Evolutionary conservation across 495 filamentous ascomycete species (phyloP).

Genomic region (Pseudevernia furfuracea): DNA sequence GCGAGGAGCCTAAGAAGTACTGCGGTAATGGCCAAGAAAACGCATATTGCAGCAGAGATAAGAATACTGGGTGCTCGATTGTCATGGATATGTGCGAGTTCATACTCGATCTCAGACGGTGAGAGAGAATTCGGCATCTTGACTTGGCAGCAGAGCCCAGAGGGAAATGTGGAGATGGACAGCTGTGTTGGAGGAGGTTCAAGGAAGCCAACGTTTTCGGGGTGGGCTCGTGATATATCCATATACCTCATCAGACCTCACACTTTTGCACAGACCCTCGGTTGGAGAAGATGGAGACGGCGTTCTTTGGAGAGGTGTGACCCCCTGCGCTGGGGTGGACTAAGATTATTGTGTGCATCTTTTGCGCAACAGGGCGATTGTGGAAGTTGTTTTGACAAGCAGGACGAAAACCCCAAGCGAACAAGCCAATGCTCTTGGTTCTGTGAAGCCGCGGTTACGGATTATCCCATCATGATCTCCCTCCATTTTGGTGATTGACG

Average conservation of each 20-base stretch:
- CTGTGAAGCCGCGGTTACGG: neutral
- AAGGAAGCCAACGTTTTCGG: neutral
- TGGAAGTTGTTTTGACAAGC: too few species aligned
- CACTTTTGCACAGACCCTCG: neutral
- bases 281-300: neutral
- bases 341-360: neutral
- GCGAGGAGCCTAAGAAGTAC: slow-evolving; percentile 5
- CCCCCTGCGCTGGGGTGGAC: neutral
- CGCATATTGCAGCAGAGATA: slow-evolving; percentile 3
- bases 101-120: slow-evolving; percentile 9
- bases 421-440: neutral
- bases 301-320: neutral
- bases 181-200: neutral
- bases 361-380: too few species aligned
- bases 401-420: neutral
- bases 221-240: neutral
- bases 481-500: neutral
- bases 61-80: neutral
- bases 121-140: neutral
- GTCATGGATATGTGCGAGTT: slow-evolving; percentile 7
- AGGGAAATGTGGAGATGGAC: neutral
- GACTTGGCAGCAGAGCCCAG: neutral
- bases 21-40: neutral
- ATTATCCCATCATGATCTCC: neutral
- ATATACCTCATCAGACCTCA: neutral